phyloP scores from a whole-genome alignment of 2,329 filamentous ascomycete genomes.

The Metarhizium humberi region DNA sequence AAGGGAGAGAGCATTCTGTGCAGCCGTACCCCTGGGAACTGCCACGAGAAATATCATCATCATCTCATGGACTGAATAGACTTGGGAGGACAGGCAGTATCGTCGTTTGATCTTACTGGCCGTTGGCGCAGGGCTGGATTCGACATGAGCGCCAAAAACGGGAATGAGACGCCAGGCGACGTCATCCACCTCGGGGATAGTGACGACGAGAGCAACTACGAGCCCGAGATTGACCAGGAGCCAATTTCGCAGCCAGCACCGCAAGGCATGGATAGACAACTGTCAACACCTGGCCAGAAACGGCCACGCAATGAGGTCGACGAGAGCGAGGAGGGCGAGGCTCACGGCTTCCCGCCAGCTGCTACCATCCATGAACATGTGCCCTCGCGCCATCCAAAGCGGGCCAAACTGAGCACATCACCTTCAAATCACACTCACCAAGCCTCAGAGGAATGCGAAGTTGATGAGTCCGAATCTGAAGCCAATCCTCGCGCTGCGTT shows the following conservation, averaged over 20 bases:
- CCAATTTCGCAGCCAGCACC: background rate
- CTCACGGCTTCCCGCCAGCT: conserved; percentile 3
- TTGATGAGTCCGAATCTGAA: conserved; percentile 15
- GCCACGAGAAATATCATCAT: background rate
- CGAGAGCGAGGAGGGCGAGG: background rate
- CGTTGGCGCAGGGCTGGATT: background rate
- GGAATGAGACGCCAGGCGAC: background rate
- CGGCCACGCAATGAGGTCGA: conserved; percentile 1
- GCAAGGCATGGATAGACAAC: background rate
- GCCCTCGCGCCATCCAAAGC: conserved; percentile 10
- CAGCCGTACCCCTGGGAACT: background rate
- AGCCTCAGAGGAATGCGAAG: conserved; percentile 24
- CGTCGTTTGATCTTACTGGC: background rate
- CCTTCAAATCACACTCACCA: conserved; percentile 1
- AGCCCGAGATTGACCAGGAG: background rate
- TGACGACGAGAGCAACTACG: conserved; percentile 3
- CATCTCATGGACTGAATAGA: background rate
- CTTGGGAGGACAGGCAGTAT: background rate
- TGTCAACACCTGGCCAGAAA: background rate
- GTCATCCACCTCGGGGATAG: conserved; percentile 3
- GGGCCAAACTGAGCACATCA: conserved; percentile 9
- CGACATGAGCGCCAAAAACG: conserved; percentile 1
- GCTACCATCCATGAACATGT: background rate
- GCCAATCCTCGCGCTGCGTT: conserved; percentile 6
- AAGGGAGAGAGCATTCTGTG: background rate